Conservation (phyloP, 192 early-diverging fungal genomes). For the Radiomyces spectabilis region DNA sequence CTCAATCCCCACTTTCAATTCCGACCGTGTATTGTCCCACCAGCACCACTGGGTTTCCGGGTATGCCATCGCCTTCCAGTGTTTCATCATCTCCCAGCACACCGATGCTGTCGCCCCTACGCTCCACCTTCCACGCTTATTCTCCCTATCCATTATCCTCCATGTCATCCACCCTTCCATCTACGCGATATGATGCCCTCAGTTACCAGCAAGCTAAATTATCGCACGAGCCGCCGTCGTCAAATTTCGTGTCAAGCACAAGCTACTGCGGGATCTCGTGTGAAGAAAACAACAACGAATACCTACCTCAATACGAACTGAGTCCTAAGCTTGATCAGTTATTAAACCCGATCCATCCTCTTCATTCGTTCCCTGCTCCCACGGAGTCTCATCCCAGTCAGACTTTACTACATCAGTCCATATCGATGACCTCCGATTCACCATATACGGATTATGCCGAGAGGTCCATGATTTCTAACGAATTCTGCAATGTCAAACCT, state of each 20-base stretch:
- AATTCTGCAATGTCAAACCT: too few relatives aligned
- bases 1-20: too few relatives aligned
- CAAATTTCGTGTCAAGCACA: not conserved
- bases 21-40: too few relatives aligned
- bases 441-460: not conserved
- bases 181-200: constrained; percentile 5
- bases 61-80: not conserved
- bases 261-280: too few relatives aligned
- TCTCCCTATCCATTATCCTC: constrained; percentile 1
- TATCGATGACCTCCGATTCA: not conserved
- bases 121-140: not conserved
- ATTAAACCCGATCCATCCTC: constrained; percentile 11
- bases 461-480: too few relatives aligned
- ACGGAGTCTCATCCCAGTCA: not conserved
- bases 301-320: not conserved
- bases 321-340: constrained; percentile 6
- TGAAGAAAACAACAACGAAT: not conserved
- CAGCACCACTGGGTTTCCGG: not conserved
- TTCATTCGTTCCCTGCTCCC: not conserved
- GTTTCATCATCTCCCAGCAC: not conserved
- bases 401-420: too few relatives aligned
- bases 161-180: not conserved
- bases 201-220: not conserved
- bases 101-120: not conserved
- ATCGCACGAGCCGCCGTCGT: not conserved